phyloP scores from a whole-genome alignment of 768 basidiomycete genomes.

The Trametes coccinea region DNA sequence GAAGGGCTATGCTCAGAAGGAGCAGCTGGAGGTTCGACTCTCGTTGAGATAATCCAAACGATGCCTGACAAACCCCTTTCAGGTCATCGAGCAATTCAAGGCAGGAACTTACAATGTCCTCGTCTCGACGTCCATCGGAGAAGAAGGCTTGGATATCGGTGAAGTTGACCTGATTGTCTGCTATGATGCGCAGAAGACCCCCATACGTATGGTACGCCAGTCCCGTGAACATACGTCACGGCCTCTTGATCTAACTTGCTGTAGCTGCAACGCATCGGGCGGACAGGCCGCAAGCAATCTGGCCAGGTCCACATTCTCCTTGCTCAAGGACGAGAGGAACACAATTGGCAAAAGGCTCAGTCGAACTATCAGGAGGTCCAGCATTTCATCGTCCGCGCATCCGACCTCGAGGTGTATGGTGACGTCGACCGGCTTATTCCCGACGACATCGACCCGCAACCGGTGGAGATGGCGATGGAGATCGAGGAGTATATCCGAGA shows the following conservation, averaged over 20 bases:
- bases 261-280: slow-evolving; percentile 92
- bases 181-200: slow-evolving; percentile 95
- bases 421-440: slow-evolving; percentile 90
- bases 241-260: background rate
- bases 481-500: slow-evolving; percentile 67
- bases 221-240: background rate
- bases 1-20: slow-evolving; percentile 87
- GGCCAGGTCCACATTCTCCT: slow-evolving; percentile 91
- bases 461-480: slow-evolving; percentile 80
- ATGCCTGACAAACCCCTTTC: background rate
- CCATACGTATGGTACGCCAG: slow-evolving; percentile 85
- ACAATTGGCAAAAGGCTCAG: slow-evolving; percentile 87
- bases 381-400: slow-evolving; percentile 80
- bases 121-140: slow-evolving; percentile 95
- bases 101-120: slow-evolving; percentile 85
- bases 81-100: slow-evolving; percentile 91
- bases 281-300: slow-evolving; percentile 90
- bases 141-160: slow-evolving; percentile 98
- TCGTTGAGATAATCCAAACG: background rate
- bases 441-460: slow-evolving; percentile 70
- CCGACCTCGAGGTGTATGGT: slow-evolving; percentile 87
- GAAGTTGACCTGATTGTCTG: slow-evolving; percentile 95
- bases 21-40: slow-evolving; percentile 74
- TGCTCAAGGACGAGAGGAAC: slow-evolving; percentile 87
- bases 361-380: slow-evolving; percentile 87